These are phyloP conservation scores for Hylodesmum podocarpum DNA, from an alignment of 306 rosid genomes.

Conservation along the genomic window DNA sequence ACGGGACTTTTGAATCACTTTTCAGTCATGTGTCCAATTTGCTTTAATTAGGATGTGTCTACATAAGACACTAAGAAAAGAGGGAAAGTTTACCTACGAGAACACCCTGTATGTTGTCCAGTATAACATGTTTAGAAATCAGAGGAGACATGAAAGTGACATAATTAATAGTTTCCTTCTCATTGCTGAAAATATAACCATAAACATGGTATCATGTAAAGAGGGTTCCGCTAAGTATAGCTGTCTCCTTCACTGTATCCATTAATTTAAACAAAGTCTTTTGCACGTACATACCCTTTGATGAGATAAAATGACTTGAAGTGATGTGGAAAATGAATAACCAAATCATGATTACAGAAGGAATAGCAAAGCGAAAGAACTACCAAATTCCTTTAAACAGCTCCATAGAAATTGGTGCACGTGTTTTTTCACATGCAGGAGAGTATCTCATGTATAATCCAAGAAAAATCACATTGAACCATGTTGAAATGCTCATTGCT, in stretches of 20 bases:
- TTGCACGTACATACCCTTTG: too few species aligned
- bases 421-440: conserved; percentile 49
- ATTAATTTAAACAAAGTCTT: too few species aligned
- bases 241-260: conserved; percentile 37
- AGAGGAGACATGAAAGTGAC: conserved; percentile 67
- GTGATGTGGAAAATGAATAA: conserved; percentile 21
- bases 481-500: conserved; percentile 61
- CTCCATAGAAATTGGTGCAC: conserved; percentile 54
- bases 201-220: conserved; percentile 42
- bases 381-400: conserved; percentile 49
- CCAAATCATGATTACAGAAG: conserved; percentile 79
- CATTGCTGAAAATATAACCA: conserved; percentile 59
- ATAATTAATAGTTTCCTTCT: conserved; percentile 61
- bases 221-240: conserved; percentile 39
- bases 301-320: conserved; percentile 25
- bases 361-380: conserved; percentile 63
- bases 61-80: too few species aligned
- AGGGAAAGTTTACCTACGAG: conserved; percentile 44
- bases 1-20: too few species aligned
- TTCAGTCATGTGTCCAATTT: too few species aligned
- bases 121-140: conserved; percentile 41
- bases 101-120: conserved; percentile 58
- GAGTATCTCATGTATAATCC: conserved; percentile 55
- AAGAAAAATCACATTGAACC: conserved; percentile 67
- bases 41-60: too few species aligned